These are phyloP conservation scores for Chytriomyces sp. DNA, from an alignment of 192 early-diverging fungal species.

Conservation along the genomic window DNA sequence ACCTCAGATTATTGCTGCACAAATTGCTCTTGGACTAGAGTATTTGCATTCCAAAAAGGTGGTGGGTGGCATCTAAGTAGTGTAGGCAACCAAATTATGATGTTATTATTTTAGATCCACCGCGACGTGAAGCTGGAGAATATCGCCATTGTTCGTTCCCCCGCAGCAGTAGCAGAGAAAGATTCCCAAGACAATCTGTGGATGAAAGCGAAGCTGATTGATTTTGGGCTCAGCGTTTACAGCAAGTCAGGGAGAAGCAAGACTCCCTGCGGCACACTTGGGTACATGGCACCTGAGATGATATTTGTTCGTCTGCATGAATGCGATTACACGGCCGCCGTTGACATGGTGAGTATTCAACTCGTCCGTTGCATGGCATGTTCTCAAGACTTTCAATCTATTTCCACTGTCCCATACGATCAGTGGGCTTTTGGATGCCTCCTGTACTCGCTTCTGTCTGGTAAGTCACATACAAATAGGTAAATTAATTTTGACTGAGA, in stretches of 20 bases:
- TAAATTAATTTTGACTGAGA: too few relatives aligned
- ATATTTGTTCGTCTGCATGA: conserved; percentile 50
- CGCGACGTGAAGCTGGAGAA: conserved; percentile 96
- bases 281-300: conserved; percentile 93
- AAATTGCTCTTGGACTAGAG: conserved; percentile 81
- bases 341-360: conserved; percentile 46
- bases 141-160: conserved; percentile 64
- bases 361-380: conserved; percentile 76
- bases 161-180: conserved; percentile 35
- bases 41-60: conserved; percentile 81
- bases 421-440: conserved; percentile 76
- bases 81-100: background rate
- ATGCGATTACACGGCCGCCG: conserved; percentile 17
- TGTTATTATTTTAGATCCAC: conserved; percentile 20
- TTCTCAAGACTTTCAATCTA: conserved; percentile 23
- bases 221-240: conserved; percentile 16
- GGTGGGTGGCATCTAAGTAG: background rate
- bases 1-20: conserved; percentile 83
- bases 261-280: conserved; percentile 89
- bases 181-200: background rate
- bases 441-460: conserved; percentile 50
- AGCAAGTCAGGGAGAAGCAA: conserved; percentile 47
- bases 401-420: conserved; percentile 71
- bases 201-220: conserved; percentile 14
- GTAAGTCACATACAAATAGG: too few relatives aligned